Conservation (phyloP, 768 basidiomycete species). For the Rhizopogon roseolus region DNA sequence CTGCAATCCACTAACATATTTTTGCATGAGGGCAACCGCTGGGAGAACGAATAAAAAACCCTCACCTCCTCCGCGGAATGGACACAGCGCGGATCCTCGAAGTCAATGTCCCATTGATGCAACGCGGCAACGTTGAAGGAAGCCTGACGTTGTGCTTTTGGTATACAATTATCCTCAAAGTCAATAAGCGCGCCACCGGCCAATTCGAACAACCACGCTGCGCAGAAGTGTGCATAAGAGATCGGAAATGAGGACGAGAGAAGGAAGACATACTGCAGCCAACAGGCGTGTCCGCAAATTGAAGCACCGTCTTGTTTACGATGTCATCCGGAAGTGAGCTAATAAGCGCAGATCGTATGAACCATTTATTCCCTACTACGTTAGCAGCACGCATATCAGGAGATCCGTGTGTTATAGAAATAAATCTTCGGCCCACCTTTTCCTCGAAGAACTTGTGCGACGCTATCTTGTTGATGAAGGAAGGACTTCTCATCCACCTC, state of each 20-base stretch:
- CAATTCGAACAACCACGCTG: slow-evolving; percentile 91
- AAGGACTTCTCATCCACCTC: slow-evolving; percentile 91
- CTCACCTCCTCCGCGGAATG: slow-evolving; percentile 76
- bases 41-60: not conserved
- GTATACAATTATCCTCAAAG: slow-evolving; percentile 68
- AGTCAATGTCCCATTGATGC: slow-evolving; percentile 88
- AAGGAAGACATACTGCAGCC: slow-evolving; percentile 73
- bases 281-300: slow-evolving; percentile 80
- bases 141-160: slow-evolving; percentile 74
- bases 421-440: slow-evolving; percentile 46
- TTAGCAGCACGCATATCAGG: not conserved
- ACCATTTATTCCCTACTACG: slow-evolving; percentile 82
- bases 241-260: not conserved
- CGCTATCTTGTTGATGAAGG: slow-evolving; percentile 85
- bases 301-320: slow-evolving; percentile 75
- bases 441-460: slow-evolving; percentile 84
- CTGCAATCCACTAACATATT: slow-evolving; percentile 65
- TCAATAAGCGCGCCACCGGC: slow-evolving; percentile 78
- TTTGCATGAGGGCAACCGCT: slow-evolving; percentile 5
- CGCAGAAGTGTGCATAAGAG: not conserved
- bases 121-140: slow-evolving; percentile 83
- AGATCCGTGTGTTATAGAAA: not conserved
- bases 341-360: slow-evolving; percentile 82
- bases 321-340: slow-evolving; percentile 83
- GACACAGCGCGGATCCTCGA: slow-evolving; percentile 78